Evolutionary conservation across 257 asterid species (phyloP), one percentile per base, ranked within the genome.

Genomic region (Solanum pinnatisectum): DNA sequence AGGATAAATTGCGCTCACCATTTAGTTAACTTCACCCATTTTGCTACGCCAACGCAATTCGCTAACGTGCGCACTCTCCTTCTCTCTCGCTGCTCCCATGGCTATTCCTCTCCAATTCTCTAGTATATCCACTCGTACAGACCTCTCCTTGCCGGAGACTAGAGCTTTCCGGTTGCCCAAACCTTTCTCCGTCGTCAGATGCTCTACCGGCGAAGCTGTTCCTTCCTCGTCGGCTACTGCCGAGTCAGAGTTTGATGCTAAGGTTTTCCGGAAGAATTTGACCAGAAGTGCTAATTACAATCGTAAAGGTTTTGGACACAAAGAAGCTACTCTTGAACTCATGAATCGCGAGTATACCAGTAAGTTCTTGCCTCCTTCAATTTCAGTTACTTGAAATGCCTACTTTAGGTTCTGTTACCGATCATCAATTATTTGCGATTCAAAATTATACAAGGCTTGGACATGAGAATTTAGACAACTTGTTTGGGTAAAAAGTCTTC

Each of bases 251-350:
- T 95, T 97, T 83, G 98, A 97, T 85, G 88, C 98, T 3, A 97
- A 96, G 94, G 93, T 91, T 78, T 96, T 97, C 84, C 92, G 99
- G 88, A 94, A 93, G 89, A 93, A 95, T 93, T 90, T 97, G 95
- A 92, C 98, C 30, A 93, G 99, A 92, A 97, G 99, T 89, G 72
- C 94, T 91, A 95, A 96, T 90, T 97, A 94, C 89, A 97, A 97
- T 79, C 97, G 98, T 86, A 94, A 88, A 91, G 99, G 99, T 12
- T 97, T 97, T 90, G 99, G 99, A 18, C 93, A 91, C 72, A 96
- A 95, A 63, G 90, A 89, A 87, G 98, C 93, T 78, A 97, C 98
- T 73, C 94, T 93, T 27, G 95, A 96, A 89, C 95, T 90, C 86
- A 93, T 97, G 96, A 94, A 91, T 89, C 94, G 91, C 20, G 96